Percentiles rank a stretch among this genome's conserved stretches.
These are phyloP conservation scores for Geum urbanum DNA, from an alignment of 306 rosid species.

Conservation along the genomic window DNA sequence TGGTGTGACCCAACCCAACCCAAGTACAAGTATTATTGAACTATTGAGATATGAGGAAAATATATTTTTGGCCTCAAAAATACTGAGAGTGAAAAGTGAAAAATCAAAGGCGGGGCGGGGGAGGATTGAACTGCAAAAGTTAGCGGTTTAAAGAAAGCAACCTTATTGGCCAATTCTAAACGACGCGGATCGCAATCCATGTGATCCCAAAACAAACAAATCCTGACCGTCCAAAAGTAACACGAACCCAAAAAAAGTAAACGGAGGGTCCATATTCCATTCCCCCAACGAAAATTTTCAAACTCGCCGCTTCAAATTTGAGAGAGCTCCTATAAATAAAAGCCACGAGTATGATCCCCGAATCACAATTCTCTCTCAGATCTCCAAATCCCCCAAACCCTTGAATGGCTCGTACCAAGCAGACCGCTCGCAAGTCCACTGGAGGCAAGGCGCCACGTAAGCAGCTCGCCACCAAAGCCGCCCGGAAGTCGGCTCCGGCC, in stretches of 20 bases:
- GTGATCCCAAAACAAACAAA: background rate
- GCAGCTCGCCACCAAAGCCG: constrained; percentile 34
- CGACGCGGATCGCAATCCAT: constrained; percentile 13
- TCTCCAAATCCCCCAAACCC: background rate
- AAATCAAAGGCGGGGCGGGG: too few species aligned
- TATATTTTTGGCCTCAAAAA: too few species aligned
- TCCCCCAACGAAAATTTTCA: background rate
- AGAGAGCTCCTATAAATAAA: background rate
- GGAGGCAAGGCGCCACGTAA: constrained; percentile 33
- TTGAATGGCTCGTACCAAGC: constrained; percentile 30
- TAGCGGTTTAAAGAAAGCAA: background rate
- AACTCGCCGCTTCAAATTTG: background rate
- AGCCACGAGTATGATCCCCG: background rate
- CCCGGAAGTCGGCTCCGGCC: constrained; percentile 32
- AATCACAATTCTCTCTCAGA: background rate
- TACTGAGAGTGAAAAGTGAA: too few species aligned
- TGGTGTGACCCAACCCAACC: too few species aligned
- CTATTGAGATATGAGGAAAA: too few species aligned
- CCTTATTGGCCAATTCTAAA: background rate
- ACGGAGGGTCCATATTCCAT: background rate
- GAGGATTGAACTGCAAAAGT: too few species aligned
- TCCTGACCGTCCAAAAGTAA: background rate
- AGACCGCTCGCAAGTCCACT: constrained; percentile 30
- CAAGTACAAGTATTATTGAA: too few species aligned
- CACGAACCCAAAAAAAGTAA: background rate